A percentile compares a stretch with the other conserved stretches of the same genome.
phyloP scores from a whole-genome alignment of 106 monocot genomes.

The Dendrobium chrysotoxum region DNA sequence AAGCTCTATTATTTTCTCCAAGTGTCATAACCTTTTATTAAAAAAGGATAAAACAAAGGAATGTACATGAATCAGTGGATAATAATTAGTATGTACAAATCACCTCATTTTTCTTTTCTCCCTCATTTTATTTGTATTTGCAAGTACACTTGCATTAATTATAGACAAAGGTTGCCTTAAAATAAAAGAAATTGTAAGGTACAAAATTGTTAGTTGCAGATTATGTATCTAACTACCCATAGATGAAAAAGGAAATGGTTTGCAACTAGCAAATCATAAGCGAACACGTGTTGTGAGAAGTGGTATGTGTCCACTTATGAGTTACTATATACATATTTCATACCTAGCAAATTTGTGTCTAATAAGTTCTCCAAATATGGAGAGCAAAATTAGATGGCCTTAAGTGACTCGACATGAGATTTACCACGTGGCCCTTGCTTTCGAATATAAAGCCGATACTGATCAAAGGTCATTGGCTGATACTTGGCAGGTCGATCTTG shows the following conservation, averaged over 20 bases:
- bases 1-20: neutral
- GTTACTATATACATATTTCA: too few species aligned
- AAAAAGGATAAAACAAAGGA: neutral
- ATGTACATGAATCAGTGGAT: neutral
- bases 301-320: too few species aligned
- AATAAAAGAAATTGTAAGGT: too few species aligned
- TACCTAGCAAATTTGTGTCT: neutral
- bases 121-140: neutral
- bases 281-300: too few species aligned
- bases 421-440: constrained; percentile 17
- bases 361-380: neutral
- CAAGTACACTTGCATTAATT: neutral
- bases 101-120: neutral
- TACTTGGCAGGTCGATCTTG: constrained; percentile 5
- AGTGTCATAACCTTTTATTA: neutral
- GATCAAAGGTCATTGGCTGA: constrained; percentile 12
- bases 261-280: too few species aligned
- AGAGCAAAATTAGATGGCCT: neutral
- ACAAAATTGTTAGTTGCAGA: too few species aligned
- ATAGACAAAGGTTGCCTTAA: too few species aligned
- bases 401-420: constrained; percentile 15
- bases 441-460: constrained; percentile 17
- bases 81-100: neutral
- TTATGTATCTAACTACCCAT: too few species aligned
- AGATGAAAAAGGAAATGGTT: too few species aligned